Percentiles rank a stretch among this genome's conserved stretches.
These are phyloP conservation scores for Blakeslea trispora DNA, from an alignment of 371 early-diverging fungal species.

Conservation along the genomic window DNA sequence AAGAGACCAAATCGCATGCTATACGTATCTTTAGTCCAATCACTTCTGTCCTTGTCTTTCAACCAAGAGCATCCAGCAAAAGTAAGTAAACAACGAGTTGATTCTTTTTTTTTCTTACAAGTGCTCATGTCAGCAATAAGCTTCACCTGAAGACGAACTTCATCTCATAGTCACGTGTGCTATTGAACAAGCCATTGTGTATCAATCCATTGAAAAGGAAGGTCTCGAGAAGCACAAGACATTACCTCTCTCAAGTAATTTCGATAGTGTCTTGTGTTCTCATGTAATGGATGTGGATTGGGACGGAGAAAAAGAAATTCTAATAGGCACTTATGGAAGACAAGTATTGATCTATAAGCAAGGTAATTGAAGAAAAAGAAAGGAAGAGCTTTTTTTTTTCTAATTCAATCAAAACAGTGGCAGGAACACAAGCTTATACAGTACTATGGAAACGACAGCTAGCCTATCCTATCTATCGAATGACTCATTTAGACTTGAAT, in stretches of 20 bases:
- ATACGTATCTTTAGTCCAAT: constrained; percentile 49
- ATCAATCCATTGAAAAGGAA: constrained; percentile 48
- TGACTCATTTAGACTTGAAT: constrained; percentile 68
- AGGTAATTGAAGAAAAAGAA: too few species aligned
- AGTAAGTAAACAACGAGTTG: constrained; percentile 21
- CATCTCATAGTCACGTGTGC: constrained; percentile 66
- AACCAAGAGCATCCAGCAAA: constrained; percentile 48
- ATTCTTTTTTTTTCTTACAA: too few species aligned
- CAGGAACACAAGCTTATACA: constrained; percentile 52
- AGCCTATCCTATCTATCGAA: constrained; percentile 72
- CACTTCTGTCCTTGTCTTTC: constrained; percentile 50
- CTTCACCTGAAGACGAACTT: constrained; percentile 34
- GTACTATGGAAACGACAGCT: constrained; percentile 71
- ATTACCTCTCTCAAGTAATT: constrained; percentile 57
- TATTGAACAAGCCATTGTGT: constrained; percentile 63
- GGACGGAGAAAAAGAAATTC: constrained; percentile 70
- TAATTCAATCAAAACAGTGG: too few species aligned
- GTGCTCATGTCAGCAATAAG: neutral
- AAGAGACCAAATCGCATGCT: constrained; percentile 34
- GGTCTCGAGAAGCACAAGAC: constrained; percentile 45
- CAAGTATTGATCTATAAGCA: constrained; percentile 74
- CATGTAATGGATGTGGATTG: constrained; percentile 78
- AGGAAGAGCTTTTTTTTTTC: too few species aligned
- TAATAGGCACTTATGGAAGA: constrained; percentile 76
- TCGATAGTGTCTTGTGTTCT: constrained; percentile 69